Conservation (phyloP, 1,139 yeast species). For the Scheffersomyces quercinus region DNA sequence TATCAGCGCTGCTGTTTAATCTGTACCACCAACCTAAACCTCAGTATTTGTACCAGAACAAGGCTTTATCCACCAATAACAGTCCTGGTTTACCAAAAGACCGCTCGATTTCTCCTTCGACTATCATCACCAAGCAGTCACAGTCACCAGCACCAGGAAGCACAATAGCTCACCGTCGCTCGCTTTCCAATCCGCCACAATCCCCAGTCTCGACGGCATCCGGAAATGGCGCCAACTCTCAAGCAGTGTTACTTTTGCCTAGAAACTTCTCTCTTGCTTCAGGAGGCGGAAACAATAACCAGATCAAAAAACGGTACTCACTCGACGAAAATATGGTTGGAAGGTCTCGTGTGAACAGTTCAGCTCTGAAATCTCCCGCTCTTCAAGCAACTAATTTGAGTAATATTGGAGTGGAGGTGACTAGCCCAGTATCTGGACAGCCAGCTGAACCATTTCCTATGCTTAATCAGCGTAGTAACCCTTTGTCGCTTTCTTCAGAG, state of each 20-base stretch:
- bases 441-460: neutral
- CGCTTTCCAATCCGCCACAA: constrained; percentile 37
- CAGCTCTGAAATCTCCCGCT: constrained; percentile 6
- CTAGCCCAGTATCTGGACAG: constrained; percentile 4
- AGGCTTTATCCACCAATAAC: constrained; percentile 4
- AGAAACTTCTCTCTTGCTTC: constrained; percentile 43
- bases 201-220: constrained; percentile 18
- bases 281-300: constrained; percentile 10
- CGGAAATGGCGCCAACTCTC: constrained; percentile 15
- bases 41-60: constrained; percentile 17
- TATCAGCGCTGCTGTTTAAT: too few species aligned
- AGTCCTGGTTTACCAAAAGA: constrained; percentile 20
- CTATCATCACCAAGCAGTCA: constrained; percentile 2
- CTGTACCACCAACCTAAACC: constrained; percentile 29
- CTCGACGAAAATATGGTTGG: constrained; percentile 29
- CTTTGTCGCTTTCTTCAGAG: neutral
- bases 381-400: constrained; percentile 18
- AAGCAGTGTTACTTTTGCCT: constrained; percentile 46
- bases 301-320: constrained; percentile 25
- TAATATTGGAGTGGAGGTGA: constrained; percentile 19
- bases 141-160: constrained; percentile 9
- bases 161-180: constrained; percentile 26
- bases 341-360: constrained; percentile 8
- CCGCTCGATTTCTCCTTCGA: constrained; percentile 29
- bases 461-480: neutral